Evolutionary conservation across 2,329 filamentous ascomycete genomes (phyloP).

Genomic region (Penicillium olsonii): DNA sequence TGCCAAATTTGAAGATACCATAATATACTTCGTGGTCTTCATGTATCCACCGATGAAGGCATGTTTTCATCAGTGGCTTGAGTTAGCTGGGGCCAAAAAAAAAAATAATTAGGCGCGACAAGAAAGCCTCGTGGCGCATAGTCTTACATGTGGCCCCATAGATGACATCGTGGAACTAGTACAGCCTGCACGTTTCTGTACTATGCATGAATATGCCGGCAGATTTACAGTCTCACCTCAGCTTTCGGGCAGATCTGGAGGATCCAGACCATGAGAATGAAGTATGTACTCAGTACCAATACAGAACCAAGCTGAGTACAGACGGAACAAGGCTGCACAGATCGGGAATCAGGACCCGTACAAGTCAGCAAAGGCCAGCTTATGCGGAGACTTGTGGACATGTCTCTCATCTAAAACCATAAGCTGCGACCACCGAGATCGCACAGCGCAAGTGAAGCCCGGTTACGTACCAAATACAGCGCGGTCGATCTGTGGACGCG

Average conservation of each 20-base stretch:
- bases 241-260: background rate
- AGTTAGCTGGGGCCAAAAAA: background rate
- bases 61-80: background rate
- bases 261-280: background rate
- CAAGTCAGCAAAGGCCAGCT: background rate
- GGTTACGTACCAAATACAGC: conserved; percentile 14
- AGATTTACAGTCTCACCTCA: background rate
- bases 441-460: background rate
- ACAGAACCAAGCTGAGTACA: too few relatives aligned
- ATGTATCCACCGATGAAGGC: background rate
- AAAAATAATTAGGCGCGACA: background rate
- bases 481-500: conserved; percentile 1
- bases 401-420: background rate
- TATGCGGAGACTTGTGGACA: background rate
- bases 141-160: background rate
- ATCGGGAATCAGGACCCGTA: background rate
- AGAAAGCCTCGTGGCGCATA: background rate
- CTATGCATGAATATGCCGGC: too few relatives aligned
- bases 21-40: background rate
- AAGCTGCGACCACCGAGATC: background rate
- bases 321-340: background rate
- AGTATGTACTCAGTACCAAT: background rate
- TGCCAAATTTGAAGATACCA: background rate
- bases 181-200: too few relatives aligned
- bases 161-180: background rate